phyloP scores from a whole-genome alignment of 495 filamentous ascomycete genomes.

The Hypoxylon lienhwacheense region DNA sequence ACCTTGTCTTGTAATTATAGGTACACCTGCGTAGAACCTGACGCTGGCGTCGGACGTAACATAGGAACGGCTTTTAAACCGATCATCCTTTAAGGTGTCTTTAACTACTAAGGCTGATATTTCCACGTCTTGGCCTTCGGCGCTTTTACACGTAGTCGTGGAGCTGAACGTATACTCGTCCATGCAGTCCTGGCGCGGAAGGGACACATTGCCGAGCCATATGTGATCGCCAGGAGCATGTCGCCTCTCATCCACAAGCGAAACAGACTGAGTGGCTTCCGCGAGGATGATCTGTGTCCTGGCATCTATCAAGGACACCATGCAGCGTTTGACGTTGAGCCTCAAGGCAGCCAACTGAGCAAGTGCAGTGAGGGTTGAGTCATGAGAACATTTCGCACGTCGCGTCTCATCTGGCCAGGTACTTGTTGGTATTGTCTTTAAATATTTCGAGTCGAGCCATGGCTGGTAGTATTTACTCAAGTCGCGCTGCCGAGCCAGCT shows the following conservation, averaged over 20 bases:
- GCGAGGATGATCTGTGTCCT: constrained; percentile 63
- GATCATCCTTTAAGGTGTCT: constrained; percentile 30
- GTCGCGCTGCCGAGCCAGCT: constrained; percentile 28
- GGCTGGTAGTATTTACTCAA: constrained; percentile 36
- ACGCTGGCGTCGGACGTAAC: constrained; percentile 25
- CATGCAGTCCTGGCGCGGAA: constrained; percentile 33
- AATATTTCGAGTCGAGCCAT: constrained; percentile 31
- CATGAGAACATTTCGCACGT: constrained; percentile 40
- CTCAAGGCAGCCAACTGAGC: constrained; percentile 62
- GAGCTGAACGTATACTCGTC: constrained; percentile 26
- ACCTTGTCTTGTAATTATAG: constrained; percentile 65
- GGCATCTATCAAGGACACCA: constrained; percentile 64
- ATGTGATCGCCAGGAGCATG: constrained; percentile 33
- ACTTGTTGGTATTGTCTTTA: constrained; percentile 23
- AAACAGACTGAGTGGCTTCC: constrained; percentile 60
- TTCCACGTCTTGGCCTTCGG: constrained; percentile 14
- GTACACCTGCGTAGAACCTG: constrained; percentile 66
- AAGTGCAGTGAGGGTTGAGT: constrained; percentile 65
- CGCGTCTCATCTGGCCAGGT: constrained; percentile 8
- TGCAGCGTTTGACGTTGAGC: constrained; percentile 54
- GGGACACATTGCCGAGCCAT: constrained; percentile 34
- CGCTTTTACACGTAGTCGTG: constrained; percentile 16
- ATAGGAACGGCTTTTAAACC: constrained; percentile 31
- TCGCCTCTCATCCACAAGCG: constrained; percentile 40
- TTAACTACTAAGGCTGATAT: constrained; percentile 25